phyloP scores from a whole-genome alignment of 129 eudicot species.

The Flaveria sonorensis region DNA sequence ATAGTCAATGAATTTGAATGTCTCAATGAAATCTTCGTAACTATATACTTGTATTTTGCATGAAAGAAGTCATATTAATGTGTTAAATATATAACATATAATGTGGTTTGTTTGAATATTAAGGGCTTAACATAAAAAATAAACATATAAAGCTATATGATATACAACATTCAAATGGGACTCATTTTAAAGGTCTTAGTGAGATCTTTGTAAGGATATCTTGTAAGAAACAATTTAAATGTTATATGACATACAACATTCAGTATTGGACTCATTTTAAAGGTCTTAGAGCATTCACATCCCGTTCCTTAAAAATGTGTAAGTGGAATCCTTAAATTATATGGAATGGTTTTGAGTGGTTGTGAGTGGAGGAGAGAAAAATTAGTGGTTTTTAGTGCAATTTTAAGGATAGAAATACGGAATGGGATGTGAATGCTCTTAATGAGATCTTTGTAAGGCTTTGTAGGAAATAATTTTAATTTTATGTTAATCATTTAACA shows the following conservation, averaged over 20 bases:
- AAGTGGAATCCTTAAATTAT: no score
- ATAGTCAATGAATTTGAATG: not conserved
- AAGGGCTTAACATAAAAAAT: not conserved
- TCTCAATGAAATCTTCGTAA: not conserved
- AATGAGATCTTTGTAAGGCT: conserved; percentile 1
- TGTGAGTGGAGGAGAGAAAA: no score
- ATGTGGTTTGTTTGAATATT: not conserved
- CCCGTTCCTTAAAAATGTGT: no score
- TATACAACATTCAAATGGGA: not conserved
- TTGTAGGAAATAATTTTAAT: not conserved
- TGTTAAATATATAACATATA: not conserved
- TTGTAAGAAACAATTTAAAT: no score
- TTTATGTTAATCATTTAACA: not conserved
- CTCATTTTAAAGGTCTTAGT: no score
- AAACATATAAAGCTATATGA: not conserved
- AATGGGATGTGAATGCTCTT: no score
- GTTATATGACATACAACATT: not conserved
- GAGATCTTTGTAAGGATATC: no score
- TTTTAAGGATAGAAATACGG: no score
- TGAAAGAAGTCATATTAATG: not conserved
- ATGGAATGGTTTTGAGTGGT: no score
- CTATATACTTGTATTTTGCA: not conserved
- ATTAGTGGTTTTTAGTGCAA: no score
- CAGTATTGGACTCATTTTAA: not conserved
- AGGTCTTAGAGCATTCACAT: no score